Base-by-base conservation (phyloP, 176 grass and related monocot genomes). In the Elaeis guineensis region DNA sequence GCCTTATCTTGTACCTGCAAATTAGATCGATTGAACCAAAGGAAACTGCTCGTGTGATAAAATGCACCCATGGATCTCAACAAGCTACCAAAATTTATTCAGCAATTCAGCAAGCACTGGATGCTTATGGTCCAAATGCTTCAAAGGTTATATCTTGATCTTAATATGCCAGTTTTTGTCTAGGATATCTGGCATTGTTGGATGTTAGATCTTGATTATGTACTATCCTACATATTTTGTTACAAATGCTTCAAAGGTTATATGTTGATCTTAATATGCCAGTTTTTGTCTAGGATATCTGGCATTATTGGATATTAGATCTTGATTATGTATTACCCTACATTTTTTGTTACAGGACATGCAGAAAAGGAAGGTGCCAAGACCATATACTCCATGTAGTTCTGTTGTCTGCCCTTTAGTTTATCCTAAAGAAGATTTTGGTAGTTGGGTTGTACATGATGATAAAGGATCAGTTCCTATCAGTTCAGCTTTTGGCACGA, bases 1-100 rank as follows among this genome's bases (percentile, higher is more conserved):
- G 77, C 51, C 87, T 97, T 82, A 83, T 88, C 66, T 80, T 97
- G 55, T 88, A 97, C 63, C 73, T 97, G 75, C 85, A 84, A 75
- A 75, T 86, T 50, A 97, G 82, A 67, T 78, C 84, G 9, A 75
- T 71, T 2, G 82, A 79, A 67, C 78, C 70, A 5, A 91, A 81
- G 69, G 87, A 97, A 79, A 61, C 75, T 80, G 68, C 72, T 78
- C 80, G 84, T 61, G 62, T 79, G 62, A 67, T 97, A 52, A 97
- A 97, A 71, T 97, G 92, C 49, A 71, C 60, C 63, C 84, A 75
- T 72, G 69, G 72, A 39, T 83, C 87, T 35, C 83, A 91, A 57
- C 82, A 85, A 82, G 78, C 87, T 20, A 75, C 72, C 32, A 62
- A 72, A 49, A 71, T 97, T 64, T 85, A 85, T 61, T 75, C 82